phyloP scores from a whole-genome alignment of 352 stramenopile genomes.

The Aphanomyces astaci region DNA sequence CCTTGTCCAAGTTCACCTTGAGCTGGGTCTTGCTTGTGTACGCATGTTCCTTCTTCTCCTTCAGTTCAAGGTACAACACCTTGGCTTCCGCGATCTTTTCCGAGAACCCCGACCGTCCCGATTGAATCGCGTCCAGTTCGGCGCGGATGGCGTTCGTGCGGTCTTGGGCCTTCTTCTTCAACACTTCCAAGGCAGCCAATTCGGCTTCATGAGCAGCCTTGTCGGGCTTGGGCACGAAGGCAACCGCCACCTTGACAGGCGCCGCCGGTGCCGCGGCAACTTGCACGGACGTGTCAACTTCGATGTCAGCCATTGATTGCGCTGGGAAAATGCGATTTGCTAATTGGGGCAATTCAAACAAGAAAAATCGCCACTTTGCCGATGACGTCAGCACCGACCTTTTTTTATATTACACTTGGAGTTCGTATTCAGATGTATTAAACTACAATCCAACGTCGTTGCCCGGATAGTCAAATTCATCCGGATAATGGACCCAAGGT shows the following conservation, averaged over 20 bases:
- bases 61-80: conserved; percentile 68
- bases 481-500: no score
- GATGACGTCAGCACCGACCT: neutral
- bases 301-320: conserved; percentile 23
- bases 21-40: conserved; percentile 77
- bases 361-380: no score
- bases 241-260: neutral
- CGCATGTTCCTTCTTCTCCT: conserved; percentile 77
- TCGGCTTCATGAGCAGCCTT: conserved; percentile 86
- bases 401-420: neutral
- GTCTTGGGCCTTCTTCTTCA: conserved; percentile 90
- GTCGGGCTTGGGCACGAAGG: conserved; percentile 68
- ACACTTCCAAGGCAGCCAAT: conserved; percentile 73
- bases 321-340: neutral
- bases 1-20: conserved; percentile 70
- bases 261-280: neutral
- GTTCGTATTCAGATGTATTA: neutral
- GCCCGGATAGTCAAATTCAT: neutral
- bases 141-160: conserved; percentile 57
- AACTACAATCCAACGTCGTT: neutral
- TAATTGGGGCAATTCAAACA: neutral
- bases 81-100: conserved; percentile 86
- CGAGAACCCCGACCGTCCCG: conserved; percentile 69
- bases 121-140: conserved; percentile 78
- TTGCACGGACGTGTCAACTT: neutral